Evolutionary conservation across 2,329 filamentous ascomycete genomes (phyloP), one percentile per base, ranked within the genome.

Genomic region (Colletotrichum tabaci): DNA sequence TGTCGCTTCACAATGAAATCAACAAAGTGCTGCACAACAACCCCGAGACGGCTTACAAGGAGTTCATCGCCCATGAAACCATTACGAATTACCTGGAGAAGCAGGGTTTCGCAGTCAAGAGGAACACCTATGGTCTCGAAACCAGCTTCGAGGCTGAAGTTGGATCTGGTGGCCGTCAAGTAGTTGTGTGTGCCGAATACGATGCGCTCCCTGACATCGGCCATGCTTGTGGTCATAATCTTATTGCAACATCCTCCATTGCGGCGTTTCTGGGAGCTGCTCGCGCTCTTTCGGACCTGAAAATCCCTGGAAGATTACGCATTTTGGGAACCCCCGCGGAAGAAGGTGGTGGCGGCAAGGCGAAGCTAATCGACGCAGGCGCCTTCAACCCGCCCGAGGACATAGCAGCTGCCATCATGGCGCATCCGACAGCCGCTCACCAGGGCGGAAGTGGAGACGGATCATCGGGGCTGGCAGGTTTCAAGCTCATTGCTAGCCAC

Each of bases 31-130:
- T 85, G 44, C 82, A 84, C 70, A 72, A 75, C 13, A 81, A 88
- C 67, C 87, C 88, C 0, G 88, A 90, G 75, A 78, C 87, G 0
- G 84, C 82, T 2, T 89, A 85, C 75, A 76, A 88, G 63, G 88
- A 90, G 73, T 78, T 83, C 75, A 82, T 81, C 21, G 88, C 88
- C 10, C 87, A 89, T 73, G 83, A 87, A 49, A 82, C 80, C 9
- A 84, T 90, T 57, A 83, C 83, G 18, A 73, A 78, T 5, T 82
- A 85, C 47, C 79, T 89, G 0, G 80, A 84, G 50, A 72, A 76
- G 1, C 81, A 84, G 4, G 87, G 85, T 0, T 87, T 86, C 74
- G 69, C 75, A 0, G 85, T 89, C 8, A 85, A 80, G 5, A 82
- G 83, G 0, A 83, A 87, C 63, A 84, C 87, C 0, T 88, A 87